Evolutionary conservation across 2,329 filamentous ascomycete genomes (phyloP).

Genomic region (Plectosphaerella cucumerina): DNA sequence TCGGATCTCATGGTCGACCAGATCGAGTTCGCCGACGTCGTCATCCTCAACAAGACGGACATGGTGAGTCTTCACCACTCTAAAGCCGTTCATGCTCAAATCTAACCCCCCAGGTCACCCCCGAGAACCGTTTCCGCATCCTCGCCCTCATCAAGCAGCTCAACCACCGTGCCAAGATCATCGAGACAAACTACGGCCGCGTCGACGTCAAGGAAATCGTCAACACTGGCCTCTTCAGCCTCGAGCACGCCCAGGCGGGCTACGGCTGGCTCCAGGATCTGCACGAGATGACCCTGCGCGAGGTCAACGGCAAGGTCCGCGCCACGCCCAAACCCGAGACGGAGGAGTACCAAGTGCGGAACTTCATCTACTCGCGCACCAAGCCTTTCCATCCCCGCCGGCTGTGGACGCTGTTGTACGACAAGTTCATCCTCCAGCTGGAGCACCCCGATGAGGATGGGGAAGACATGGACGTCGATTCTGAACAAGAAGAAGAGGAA

Average conservation of each 20-base stretch:
- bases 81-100: neutral
- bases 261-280: constrained; percentile 68
- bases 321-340: constrained; percentile 67
- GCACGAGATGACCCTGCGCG: constrained; percentile 61
- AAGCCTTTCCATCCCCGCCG: constrained; percentile 48
- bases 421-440: constrained; percentile 48
- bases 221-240: constrained; percentile 61
- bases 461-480: constrained; percentile 19
- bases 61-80: constrained; percentile 35
- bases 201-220: constrained; percentile 61
- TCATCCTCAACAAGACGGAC: constrained; percentile 68
- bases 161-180: constrained; percentile 62
- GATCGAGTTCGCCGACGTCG: constrained; percentile 72
- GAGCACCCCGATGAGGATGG: constrained; percentile 35
- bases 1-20: constrained; percentile 74
- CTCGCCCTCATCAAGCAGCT: constrained; percentile 53
- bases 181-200: constrained; percentile 55
- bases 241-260: constrained; percentile 59
- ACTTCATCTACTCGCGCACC: constrained; percentile 62
- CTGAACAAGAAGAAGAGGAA: constrained; percentile 23
- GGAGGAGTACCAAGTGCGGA: constrained; percentile 68
- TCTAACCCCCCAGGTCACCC: constrained; percentile 23
- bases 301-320: constrained; percentile 46
- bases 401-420: constrained; percentile 38
- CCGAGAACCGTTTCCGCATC: constrained; percentile 40